Base-by-base conservation (phyloP, 306 rosid species). In the Boehmeria nivea region DNA sequence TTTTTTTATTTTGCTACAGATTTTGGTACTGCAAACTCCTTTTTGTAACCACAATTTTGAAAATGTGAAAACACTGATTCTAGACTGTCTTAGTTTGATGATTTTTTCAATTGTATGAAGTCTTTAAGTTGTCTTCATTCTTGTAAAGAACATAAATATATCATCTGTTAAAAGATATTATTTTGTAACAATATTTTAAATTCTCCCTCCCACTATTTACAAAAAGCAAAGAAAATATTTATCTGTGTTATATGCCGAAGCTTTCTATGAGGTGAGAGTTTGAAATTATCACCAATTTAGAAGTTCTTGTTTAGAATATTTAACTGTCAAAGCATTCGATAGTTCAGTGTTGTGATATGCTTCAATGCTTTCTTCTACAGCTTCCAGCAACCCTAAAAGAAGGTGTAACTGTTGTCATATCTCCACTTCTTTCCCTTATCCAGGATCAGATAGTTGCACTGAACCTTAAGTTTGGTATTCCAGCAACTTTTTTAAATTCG, bases 351-450 rank as follows among this genome's bases (percentile, higher is more conserved):
- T 27, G 47, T 39, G 21, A 57, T 38, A 28, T 26, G 1, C 44
- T 39, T 12, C 12, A 58, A 9, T 51, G 25, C 71, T 28, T 60
- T 66, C n/a, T 11, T 40, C 45, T 65, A 51, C 89, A 91, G 98
- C 95, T 91, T 70, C 98, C 98, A 46, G 96, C 98, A 43, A 91
- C 89, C 42, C 79, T 91, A 67, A 87, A 76, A 73, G 77, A 80
- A 12, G 99, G 99, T 37, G 93, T 87, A 58, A 84, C 96, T 3
- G 55, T 91, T 40, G 95, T 91, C 55, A 63, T 91, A 45, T 91
- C 96, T 68, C 99, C 99, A 59, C 80, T 87, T 52, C 99, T 91
- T 65, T 91, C 99, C 48, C 89, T 91, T 60, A 91, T 91, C 76
- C 99, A 91, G 77, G 99, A 91, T 76, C 96, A 91, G 79, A 87